A percentile compares a stretch with the other conserved stretches of the same genome.
Evolutionary conservation across 768 basidiomycete species (phyloP).

Genomic region (Tylopilus subfusipes): DNA sequence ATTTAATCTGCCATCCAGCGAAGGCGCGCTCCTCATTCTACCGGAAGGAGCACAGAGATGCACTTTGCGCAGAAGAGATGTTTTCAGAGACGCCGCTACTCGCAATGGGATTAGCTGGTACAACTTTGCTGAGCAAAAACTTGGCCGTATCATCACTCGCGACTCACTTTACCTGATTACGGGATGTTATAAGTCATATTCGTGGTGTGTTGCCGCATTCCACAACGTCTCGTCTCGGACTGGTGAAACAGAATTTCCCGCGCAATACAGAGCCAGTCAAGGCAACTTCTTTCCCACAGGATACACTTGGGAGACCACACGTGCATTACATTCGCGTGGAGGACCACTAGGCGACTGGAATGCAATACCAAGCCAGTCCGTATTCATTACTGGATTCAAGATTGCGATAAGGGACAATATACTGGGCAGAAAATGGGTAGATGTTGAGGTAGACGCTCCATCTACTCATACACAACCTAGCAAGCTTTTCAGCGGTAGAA

Average conservation of each 20-base stretch:
- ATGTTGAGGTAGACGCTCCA: neutral
- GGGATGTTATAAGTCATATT: conserved; percentile 7
- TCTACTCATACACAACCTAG: neutral
- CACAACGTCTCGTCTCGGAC: conserved; percentile 1
- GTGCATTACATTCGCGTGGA: conserved; percentile 6
- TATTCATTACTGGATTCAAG: conserved; percentile 25
- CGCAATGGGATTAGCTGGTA: conserved; percentile 28
- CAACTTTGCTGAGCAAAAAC: conserved; percentile 16
- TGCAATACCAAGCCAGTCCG: conserved; percentile 14
- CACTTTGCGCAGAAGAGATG: conserved; percentile 15
- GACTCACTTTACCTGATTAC: conserved; percentile 31
- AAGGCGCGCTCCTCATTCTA: conserved; percentile 21
- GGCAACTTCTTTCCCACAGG: too few species aligned
- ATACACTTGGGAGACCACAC: conserved; percentile 14
- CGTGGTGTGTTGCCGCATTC: conserved; percentile 29
- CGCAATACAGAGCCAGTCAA: conserved; percentile 13
- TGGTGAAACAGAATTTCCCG: conserved; percentile 1
- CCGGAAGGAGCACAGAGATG: conserved; percentile 22
- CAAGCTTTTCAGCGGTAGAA: too few species aligned
- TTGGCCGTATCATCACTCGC: conserved; percentile 14
- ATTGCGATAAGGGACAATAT: conserved; percentile 11
- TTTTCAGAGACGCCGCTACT: conserved; percentile 21
- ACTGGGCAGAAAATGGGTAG: conserved; percentile 3
- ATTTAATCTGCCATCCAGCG: conserved; percentile 12
- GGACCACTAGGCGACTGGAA: conserved; percentile 1